Conservation (phyloP, 192 early-diverging fungal genomes). For the Spizellomyces sp. region DNA sequence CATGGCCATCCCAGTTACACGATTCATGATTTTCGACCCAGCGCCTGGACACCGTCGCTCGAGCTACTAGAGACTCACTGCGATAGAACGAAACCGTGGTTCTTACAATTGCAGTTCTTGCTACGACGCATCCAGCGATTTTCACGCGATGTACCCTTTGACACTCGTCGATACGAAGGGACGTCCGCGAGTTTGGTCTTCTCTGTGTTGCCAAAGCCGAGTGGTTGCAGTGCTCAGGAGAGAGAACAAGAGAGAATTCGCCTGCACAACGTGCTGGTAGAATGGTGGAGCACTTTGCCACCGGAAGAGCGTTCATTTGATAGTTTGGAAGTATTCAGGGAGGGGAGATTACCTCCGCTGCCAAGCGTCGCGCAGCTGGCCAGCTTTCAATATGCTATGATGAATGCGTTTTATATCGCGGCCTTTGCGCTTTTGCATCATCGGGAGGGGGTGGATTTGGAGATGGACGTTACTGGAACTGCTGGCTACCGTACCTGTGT, state of each 20-base stretch:
- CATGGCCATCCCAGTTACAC: slow-evolving; percentile 6
- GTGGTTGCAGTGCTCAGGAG: not conserved
- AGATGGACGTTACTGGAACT: not conserved
- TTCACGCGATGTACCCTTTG: slow-evolving; percentile 10
- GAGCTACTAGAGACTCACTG: slow-evolving; percentile 12
- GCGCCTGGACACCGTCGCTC: slow-evolving; percentile 6
- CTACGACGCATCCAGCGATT: slow-evolving; percentile 20
- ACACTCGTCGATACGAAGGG: not conserved
- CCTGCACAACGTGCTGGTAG: slow-evolving; percentile 16
- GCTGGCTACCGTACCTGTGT: slow-evolving; percentile 4
- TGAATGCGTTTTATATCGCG: slow-evolving; percentile 19
- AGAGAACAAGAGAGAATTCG: slow-evolving; percentile 13
- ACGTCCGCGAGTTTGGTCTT: slow-evolving; percentile 19
- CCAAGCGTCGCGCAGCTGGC: slow-evolving; percentile 26
- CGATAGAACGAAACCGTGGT: slow-evolving; percentile 21
- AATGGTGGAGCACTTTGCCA: slow-evolving; percentile 24
- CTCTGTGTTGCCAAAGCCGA: slow-evolving; percentile 6
- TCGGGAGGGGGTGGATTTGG: slow-evolving; percentile 13
- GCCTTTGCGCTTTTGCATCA: slow-evolving; percentile 21
- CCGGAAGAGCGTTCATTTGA: slow-evolving; percentile 18
- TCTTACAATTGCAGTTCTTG: slow-evolving; percentile 23
- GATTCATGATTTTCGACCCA: slow-evolving; percentile 25
- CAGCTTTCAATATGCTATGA: slow-evolving; percentile 18
- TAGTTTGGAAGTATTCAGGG: slow-evolving; percentile 9
- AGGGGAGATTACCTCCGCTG: slow-evolving; percentile 13